These are phyloP conservation scores for Talinum fruticosum DNA, from an alignment of 148 eudicot genomes.

Conservation along the genomic window DNA sequence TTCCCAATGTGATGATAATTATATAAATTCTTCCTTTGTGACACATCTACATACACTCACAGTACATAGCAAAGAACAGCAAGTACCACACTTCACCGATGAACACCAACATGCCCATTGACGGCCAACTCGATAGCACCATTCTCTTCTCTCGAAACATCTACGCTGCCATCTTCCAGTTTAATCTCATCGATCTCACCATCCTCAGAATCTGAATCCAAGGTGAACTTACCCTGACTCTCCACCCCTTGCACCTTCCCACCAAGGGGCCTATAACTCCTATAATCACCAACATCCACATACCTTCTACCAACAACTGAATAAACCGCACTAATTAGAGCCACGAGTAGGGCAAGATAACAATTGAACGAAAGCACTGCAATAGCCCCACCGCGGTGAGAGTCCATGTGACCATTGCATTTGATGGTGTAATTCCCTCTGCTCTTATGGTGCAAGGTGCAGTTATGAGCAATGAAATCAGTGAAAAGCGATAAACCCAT, in stretches of 20 bases:
- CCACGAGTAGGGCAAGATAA: constrained; percentile 62
- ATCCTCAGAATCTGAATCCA: constrained; percentile 60
- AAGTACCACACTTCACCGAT: constrained; percentile 27
- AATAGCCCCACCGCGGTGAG: constrained; percentile 66
- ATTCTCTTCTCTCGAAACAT: constrained; percentile 31
- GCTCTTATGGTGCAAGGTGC: constrained; percentile 46
- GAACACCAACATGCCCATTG: constrained; percentile 52
- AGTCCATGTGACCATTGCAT: constrained; percentile 64
- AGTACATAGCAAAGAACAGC: neutral
- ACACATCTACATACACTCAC: too few species aligned
- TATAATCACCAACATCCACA: constrained; percentile 26
- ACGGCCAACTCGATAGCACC: constrained; percentile 31
- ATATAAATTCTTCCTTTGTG: too few species aligned
- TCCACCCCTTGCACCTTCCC: constrained; percentile 39
- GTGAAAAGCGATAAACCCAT: constrained; percentile 73
- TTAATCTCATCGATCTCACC: constrained; percentile 36
- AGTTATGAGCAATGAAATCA: constrained; percentile 49
- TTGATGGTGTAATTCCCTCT: constrained; percentile 64
- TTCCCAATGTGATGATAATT: too few species aligned
- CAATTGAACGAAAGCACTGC: constrained; percentile 70
- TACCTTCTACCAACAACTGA: constrained; percentile 37
- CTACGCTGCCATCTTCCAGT: constrained; percentile 28
- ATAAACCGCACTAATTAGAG: constrained; percentile 43
- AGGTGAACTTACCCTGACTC: constrained; percentile 40
- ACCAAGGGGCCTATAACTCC: constrained; percentile 54